These are phyloP conservation scores for Paramecium pentaurelia DNA, from an alignment of 73 alveolate genomes.

Conservation along the genomic window DNA sequence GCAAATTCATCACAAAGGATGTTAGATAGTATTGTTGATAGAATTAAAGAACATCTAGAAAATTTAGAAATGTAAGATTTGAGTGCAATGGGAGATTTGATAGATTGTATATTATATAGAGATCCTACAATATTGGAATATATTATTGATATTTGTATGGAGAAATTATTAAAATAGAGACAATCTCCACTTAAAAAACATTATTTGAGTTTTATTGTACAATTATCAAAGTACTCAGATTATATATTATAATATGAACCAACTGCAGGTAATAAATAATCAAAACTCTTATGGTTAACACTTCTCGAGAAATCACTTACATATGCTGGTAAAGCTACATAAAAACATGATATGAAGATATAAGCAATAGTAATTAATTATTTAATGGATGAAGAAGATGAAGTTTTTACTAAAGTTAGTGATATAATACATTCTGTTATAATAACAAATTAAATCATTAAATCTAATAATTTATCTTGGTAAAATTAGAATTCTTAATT, in stretches of 20 bases:
- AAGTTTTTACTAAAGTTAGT: constrained; percentile 22
- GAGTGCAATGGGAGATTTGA: constrained; percentile 33
- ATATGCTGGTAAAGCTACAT: not conserved
- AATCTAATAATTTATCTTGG: constrained; percentile 12
- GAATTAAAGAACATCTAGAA: not conserved
- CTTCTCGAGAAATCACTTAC: constrained; percentile 16
- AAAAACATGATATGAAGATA: not conserved
- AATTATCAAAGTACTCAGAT: not conserved
- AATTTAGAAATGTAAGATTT: not conserved
- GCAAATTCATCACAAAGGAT: not conserved
- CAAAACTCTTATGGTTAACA: constrained; percentile 20
- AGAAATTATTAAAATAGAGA: not conserved
- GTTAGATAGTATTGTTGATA: not conserved
- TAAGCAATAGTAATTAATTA: not conserved
- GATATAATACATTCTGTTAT: constrained; percentile 37
- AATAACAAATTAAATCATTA: constrained; percentile 14
- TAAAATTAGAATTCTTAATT: not conserved
- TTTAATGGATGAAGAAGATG: constrained; percentile 31
- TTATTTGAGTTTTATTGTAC: not conserved
- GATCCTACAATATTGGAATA: not conserved
- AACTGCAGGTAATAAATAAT: not conserved
- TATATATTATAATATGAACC: not conserved
- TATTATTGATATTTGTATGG: not conserved
- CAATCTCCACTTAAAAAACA: not conserved
- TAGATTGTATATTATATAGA: constrained; percentile 26